Base-by-base conservation (phyloP, 352 stramenopile genomes). In the Pythium angustatum region DNA sequence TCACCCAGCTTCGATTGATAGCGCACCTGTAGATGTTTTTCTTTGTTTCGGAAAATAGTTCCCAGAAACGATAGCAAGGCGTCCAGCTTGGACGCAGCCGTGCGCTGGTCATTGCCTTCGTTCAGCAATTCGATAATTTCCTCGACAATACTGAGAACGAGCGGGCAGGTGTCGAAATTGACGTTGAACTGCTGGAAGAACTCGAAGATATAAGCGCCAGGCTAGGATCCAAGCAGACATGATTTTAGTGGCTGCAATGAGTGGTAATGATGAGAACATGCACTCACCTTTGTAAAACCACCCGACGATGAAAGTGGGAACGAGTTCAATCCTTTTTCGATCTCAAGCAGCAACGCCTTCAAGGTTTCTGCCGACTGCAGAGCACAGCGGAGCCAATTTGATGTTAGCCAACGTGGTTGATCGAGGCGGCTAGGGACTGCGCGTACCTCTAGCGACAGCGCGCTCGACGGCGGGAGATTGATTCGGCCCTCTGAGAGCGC, bases 121-220 rank as follows among this genome's bases (percentile, higher is more conserved):
- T 91, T 91, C 10, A 87, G 77, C 38, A 90, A 74, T 62, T 94
- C 82, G 38, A 96, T 90, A 28, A 93, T 96, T 60, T 96, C 83
- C 77, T 94, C 89, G 43, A 95, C 93, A 69, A 97, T 94, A 43
- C 69, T 89, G 44, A 94, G 66, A 0, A 96, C 87, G 44, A 96
- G 85, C 17, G 87, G 85, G 44, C 84, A 93, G 27, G 87, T 96
- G 51, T 96, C 82, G 22, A 96, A 96, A 51, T 91, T 93, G 24
- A 96, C 87, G 50, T 96, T 96, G 58, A 95, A 96, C 57, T 91
- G 78, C 57, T 90, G 82, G 44, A 97, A 96, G 50, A 97, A 96
- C 45, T 93, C 88, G 52, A 96, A 97, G 41, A 97, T 96, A 69
- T 87, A 97, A 26, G 88, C 77, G 2, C 90, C 90, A 15, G 82